These are phyloP conservation scores for Quercus wislizeni DNA, from an alignment of 306 rosid species.

Conservation along the genomic window DNA sequence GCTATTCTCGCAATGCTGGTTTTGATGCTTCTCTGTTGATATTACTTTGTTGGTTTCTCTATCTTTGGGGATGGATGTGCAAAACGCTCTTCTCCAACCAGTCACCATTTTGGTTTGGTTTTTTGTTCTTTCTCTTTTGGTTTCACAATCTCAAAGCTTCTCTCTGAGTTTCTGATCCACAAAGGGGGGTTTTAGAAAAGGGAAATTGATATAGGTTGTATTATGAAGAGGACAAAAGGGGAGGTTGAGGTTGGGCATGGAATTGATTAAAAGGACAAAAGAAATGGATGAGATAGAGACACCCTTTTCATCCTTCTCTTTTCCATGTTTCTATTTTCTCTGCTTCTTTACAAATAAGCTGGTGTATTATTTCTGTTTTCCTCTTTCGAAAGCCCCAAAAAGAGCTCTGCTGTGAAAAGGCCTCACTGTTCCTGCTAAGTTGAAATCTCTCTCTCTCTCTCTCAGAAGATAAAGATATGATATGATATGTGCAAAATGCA, in stretches of 20 bases:
- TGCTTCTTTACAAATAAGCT: conserved; percentile 39
- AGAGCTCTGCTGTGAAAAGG: conserved; percentile 42
- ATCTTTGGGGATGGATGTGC: conserved; percentile 78
- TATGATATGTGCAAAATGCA: conserved; percentile 7
- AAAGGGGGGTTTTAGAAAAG: background rate
- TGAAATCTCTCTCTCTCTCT: conserved; percentile 18
- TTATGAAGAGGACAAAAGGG: background rate
- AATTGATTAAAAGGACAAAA: conserved; percentile 29
- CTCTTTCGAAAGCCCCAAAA: conserved; percentile 28
- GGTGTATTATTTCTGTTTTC: conserved; percentile 20
- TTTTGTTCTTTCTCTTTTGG: no score
- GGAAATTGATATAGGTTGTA: conserved; percentile 2
- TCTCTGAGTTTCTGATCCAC: background rate
- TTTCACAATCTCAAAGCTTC: conserved; percentile 8
- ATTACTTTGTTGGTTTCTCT: conserved; percentile 32
- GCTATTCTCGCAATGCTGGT: conserved; percentile 34
- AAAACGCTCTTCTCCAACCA: conserved; percentile 96
- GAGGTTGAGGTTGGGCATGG: conserved; percentile 7
- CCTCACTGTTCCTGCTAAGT: conserved; percentile 46
- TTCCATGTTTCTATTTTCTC: conserved; percentile 34
- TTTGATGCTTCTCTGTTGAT: conserved; percentile 28
- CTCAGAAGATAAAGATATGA: background rate
- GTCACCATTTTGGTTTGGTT: conserved; percentile 49
- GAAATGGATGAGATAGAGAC: conserved; percentile 42
- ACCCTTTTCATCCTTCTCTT: conserved; percentile 29